Conservation (phyloP, 495 filamentous ascomycete genomes). For the Niebla homalea region DNA sequence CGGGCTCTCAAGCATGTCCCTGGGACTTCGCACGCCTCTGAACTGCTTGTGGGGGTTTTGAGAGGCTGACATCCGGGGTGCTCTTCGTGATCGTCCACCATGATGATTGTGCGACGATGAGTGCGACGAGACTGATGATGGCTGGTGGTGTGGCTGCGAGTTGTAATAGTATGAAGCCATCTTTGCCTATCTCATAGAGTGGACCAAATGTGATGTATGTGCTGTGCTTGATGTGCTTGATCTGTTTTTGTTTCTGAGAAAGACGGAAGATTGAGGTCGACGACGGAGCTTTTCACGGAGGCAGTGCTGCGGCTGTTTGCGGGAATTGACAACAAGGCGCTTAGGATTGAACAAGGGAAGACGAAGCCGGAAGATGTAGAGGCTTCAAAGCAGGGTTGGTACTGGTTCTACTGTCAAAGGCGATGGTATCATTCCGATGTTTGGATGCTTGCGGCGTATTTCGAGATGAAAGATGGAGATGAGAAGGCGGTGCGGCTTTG, state of each 20-base stretch:
- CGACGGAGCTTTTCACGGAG: background rate
- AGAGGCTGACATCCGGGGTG: conserved; percentile 62
- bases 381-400: no score
- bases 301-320: no score
- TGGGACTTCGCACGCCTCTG: conserved; percentile 68
- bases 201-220: background rate
- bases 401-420: no score
- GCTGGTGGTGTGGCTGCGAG: conserved; percentile 34
- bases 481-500: no score
- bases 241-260: no score
- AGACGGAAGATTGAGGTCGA: background rate
- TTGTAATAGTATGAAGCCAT: conserved; percentile 2
- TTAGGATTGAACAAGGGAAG: no score
- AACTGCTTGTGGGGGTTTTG: conserved; percentile 80
- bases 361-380: no score
- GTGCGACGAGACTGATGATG: conserved; percentile 38
- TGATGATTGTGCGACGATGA: conserved; percentile 61
- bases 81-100: conserved; percentile 74
- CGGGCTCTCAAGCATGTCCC: conserved; percentile 72
- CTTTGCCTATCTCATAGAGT: background rate
- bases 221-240: background rate
- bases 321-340: no score
- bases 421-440: no score
- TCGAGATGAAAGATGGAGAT: no score
- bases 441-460: no score